Conservation (phyloP, 495 filamentous ascomycete species). For the Daldinia loculata region DNA sequence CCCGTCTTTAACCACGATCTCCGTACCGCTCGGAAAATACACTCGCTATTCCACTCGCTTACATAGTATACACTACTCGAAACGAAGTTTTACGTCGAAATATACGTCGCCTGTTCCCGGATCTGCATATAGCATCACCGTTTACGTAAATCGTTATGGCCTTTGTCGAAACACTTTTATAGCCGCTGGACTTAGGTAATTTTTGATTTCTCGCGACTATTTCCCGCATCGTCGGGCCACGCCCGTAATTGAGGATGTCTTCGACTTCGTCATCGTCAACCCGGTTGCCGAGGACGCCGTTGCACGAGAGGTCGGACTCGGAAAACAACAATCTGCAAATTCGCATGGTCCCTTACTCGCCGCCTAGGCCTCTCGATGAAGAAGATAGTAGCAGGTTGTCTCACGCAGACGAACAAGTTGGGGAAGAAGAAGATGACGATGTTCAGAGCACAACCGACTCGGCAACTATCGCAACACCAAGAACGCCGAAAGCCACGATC, state of each 20-base stretch:
- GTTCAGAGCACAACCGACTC: constrained; percentile 6
- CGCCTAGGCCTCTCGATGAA: constrained; percentile 52
- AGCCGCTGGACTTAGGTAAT: constrained; percentile 29
- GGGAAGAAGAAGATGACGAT: constrained; percentile 17
- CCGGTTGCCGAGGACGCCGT: constrained; percentile 49
- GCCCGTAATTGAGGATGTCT: constrained; percentile 44
- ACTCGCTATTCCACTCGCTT: constrained; percentile 25
- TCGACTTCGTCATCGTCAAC: constrained; percentile 41
- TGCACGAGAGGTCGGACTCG: constrained; percentile 65
- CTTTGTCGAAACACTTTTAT: constrained; percentile 34
- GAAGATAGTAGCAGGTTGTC: constrained; percentile 31
- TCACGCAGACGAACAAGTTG: constrained; percentile 24
- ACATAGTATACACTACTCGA: constrained; percentile 15
- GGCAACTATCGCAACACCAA: constrained; percentile 29
- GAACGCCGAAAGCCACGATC: constrained; percentile 29
- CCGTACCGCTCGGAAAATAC: constrained; percentile 39
- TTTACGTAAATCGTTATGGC: constrained; percentile 36
- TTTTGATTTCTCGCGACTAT: constrained; percentile 11
- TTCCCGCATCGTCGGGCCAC: constrained; percentile 23
- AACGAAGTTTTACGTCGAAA: constrained; percentile 23
- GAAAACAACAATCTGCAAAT: constrained; percentile 61
- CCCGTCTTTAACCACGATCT: constrained; percentile 29
- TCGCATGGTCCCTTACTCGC: constrained; percentile 63
- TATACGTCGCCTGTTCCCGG: constrained; percentile 15
- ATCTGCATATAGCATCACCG: constrained; percentile 13